Evolutionary conservation across 345 rosid genomes (phyloP), one percentile per base, ranked within the genome.

Genomic region (Hevea brasiliensis): DNA sequence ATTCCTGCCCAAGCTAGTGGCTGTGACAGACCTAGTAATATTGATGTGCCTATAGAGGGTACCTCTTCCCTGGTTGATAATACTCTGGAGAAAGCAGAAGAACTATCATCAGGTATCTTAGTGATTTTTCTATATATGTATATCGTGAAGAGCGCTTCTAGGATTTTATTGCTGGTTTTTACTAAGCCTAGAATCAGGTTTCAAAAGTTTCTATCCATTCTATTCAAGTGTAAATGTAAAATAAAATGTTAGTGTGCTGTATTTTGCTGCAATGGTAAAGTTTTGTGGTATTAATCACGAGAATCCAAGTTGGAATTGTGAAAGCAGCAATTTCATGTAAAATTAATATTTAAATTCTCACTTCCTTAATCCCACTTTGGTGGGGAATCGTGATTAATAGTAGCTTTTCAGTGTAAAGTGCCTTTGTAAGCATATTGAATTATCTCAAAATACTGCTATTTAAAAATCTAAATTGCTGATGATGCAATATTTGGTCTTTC

Each of bases 71-170:
- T 81, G 51, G 75, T 75, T 67, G 91, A 89, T 76, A 86, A 53
- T 79, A 74, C 42, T 72, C 66, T 68, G 53, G 97, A 91, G 76
- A 93, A 82, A 87, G 74, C 83, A 41, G 98, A 91, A 75, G 98
- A 93, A 65, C 85, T 79, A 57, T 82, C 88, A 54, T 84, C 87
- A 63, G 95, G 98, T 93, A 81, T 68, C 15, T 7, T 24, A 17
- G 11, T 48, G 45, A 13, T 59, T 1, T 26, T 1, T 42, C 20
- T n/a, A n/a, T n/a, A n/a, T n/a, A n/a, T n/a, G n/a, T n/a, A 23
- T n/a, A 1, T 41, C 59, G 29, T 45, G 32, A 26, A 71, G 58
- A 44, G 24, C 27, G 6, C 5, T 26, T 71, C 26, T 41, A 20
- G 66, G 29, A 35, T 45, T 41, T 45, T 13, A 27, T 42, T 23